A percentile compares a stretch with the other conserved stretches of the same genome.
Evolutionary conservation across 1,139 yeast genomes (phyloP).

Genomic region (Candida tropicalis): DNA sequence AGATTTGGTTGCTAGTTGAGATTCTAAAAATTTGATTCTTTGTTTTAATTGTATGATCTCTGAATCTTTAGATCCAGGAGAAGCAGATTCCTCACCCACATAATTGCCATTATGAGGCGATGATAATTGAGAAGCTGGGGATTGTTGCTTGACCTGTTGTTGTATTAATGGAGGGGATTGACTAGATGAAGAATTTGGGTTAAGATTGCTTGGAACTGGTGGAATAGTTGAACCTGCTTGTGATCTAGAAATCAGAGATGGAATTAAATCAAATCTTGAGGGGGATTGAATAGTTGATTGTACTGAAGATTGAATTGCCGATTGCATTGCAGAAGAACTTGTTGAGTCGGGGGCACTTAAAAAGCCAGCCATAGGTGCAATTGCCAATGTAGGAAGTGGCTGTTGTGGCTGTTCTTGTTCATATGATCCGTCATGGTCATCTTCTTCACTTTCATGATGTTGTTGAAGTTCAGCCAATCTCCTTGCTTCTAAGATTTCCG

Average conservation of each 20-base stretch:
- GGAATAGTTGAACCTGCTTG: conserved; percentile 10
- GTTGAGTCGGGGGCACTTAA: not conserved
- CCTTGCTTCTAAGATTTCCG: conserved; percentile 26
- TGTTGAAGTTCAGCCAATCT: conserved; percentile 13
- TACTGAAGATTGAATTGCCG: not conserved
- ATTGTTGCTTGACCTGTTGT: not conserved
- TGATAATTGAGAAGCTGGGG: conserved; percentile 4
- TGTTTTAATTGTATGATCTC: conserved; percentile 22
- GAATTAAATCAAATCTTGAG: conserved; percentile 1
- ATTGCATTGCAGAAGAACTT: not conserved
- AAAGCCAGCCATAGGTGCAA: not conserved
- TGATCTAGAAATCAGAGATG: not conserved
- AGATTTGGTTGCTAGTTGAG: conserved; percentile 18
- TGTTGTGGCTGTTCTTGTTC: not conserved
- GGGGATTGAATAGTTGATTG: conserved; percentile 3
- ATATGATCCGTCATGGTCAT: not conserved
- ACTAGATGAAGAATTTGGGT: conserved; percentile 7
- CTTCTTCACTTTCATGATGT: not conserved
- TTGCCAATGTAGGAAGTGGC: not conserved
- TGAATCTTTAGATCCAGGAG: conserved; percentile 12
- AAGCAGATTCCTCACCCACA: conserved; percentile 6
- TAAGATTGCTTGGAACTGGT: conserved; percentile 11
- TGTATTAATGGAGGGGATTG: conserved; percentile 2
- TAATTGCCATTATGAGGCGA: conserved; percentile 1
- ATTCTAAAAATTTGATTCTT: conserved; percentile 24